These are phyloP conservation scores for Aspergillus ustus DNA, from an alignment of 2,329 filamentous ascomycete species.

Conservation along the genomic window DNA sequence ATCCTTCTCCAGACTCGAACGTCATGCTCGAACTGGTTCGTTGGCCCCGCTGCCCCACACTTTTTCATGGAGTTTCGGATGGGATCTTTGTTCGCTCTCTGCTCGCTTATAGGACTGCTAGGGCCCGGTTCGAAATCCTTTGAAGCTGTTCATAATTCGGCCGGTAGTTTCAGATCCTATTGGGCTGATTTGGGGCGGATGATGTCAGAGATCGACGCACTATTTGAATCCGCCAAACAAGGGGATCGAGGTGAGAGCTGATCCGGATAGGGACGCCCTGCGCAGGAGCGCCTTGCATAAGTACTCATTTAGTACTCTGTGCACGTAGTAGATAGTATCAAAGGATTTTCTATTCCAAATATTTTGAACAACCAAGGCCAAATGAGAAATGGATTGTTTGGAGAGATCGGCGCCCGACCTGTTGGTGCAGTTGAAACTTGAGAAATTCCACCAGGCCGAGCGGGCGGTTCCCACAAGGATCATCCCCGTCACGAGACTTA, in stretches of 20 bases:
- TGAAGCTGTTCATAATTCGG: conserved; percentile 11
- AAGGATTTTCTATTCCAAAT: background rate
- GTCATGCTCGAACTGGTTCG: conserved; percentile 17
- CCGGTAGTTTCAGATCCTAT: background rate
- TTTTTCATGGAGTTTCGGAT: background rate
- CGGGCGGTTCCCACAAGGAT: too few relatives aligned
- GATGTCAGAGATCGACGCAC: conserved; percentile 26
- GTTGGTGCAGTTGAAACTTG: background rate
- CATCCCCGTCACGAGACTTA: background rate
- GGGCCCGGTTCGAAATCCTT: background rate
- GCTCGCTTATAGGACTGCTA: background rate
- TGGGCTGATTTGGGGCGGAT: conserved; percentile 4
- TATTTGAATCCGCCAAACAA: conserved; percentile 21
- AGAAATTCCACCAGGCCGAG: background rate
- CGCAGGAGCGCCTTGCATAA: background rate
- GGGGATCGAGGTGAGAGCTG: background rate
- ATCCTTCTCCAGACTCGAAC: conserved; percentile 19
- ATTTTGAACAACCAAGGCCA: background rate
- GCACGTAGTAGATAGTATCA: background rate
- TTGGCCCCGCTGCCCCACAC: background rate
- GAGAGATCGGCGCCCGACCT: background rate
- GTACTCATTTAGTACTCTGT: background rate
- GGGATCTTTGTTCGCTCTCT: background rate
- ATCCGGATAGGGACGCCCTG: background rate
- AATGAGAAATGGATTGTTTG: background rate